Conservation (phyloP, 2,329 filamentous ascomycete species). For the Scedosporium boydii region DNA sequence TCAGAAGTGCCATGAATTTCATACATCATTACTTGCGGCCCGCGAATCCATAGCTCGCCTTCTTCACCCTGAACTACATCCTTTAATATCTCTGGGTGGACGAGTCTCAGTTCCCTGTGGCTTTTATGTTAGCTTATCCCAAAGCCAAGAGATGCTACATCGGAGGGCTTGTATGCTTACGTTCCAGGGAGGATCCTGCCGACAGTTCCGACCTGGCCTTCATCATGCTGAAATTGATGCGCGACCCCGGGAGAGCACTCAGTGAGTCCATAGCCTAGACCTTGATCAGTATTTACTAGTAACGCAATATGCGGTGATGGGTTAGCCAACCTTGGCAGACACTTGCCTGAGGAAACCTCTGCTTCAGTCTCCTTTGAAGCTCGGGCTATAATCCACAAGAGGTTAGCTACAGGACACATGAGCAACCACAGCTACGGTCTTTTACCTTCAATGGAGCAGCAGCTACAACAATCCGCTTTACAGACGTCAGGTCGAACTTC, state of each 20-base stretch:
- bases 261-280: background rate
- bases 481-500: background rate
- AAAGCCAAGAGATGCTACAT: background rate
- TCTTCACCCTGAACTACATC: background rate
- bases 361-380: background rate
- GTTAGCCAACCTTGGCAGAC: background rate
- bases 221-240: background rate
- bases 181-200: background rate
- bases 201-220: background rate
- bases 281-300: background rate
- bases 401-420: background rate
- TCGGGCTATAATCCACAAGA: background rate
- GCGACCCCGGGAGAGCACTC: background rate
- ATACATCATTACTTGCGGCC: slow-evolving; percentile 2
- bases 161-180: background rate
- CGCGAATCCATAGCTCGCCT: background rate
- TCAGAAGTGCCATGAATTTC: background rate
- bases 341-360: background rate
- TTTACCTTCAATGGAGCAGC: background rate
- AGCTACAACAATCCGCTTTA: background rate
- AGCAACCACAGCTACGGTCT: background rate
- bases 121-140: background rate
- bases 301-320: background rate
- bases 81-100: background rate
- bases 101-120: background rate